Evolutionary conservation across 129 eudicot species (phyloP).

Genomic region (Flaveria bidentis): DNA sequence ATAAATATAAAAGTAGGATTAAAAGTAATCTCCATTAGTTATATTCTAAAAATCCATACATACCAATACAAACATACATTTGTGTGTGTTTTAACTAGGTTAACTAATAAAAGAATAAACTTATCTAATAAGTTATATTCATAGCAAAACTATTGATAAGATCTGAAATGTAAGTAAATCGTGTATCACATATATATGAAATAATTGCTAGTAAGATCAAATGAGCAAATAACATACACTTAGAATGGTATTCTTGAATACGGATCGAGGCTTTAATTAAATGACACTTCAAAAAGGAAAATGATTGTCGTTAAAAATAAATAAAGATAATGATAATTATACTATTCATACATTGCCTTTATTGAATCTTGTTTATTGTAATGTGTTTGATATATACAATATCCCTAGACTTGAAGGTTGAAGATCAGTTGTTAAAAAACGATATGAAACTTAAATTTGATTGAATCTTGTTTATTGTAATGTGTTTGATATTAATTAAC

Average conservation of each 20-base stretch:
- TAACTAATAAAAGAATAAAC: no score
- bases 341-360: conserved; percentile 1
- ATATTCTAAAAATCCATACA: no score
- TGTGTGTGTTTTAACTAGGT: no score
- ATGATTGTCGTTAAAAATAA: neutral
- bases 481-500: conserved; percentile 6
- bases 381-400: no score
- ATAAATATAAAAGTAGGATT: no score
- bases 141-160: no score
- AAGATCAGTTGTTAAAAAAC: conserved; percentile 7
- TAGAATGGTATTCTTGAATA: neutral
- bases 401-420: conserved; percentile 12
- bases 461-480: neutral
- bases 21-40: no score
- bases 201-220: neutral
- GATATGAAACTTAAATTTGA: conserved; percentile 6
- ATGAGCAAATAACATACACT: neutral
- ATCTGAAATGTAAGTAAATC: no score
- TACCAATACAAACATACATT: no score
- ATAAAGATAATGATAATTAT: neutral
- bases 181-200: no score
- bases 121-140: no score
- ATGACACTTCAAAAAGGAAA: neutral
- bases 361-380: no score
- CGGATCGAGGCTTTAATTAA: neutral